Evolutionary conservation across 768 basidiomycete species (phyloP).

Genomic region (Mycena crocata): DNA sequence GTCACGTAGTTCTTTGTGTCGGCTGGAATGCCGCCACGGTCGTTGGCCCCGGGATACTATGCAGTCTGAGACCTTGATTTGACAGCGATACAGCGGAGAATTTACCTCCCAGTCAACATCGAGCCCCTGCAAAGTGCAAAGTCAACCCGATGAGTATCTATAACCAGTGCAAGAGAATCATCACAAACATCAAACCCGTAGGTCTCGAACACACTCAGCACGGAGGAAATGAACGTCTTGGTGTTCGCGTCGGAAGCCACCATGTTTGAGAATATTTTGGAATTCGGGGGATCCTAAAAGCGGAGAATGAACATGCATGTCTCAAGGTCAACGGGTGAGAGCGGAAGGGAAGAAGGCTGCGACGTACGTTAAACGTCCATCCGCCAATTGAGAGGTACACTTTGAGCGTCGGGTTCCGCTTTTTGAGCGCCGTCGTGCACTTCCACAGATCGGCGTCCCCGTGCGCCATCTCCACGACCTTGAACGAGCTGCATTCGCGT

Average conservation of each 20-base stretch:
- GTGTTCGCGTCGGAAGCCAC: conserved; percentile 12
- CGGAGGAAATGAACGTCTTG: conserved; percentile 5
- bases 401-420: conserved; percentile 14
- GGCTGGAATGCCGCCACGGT: conserved; percentile 38
- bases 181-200: conserved; percentile 25
- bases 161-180: too few species aligned
- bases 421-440: conserved; percentile 19
- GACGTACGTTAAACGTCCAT: conserved; percentile 26
- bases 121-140: conserved; percentile 2
- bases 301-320: too few species aligned
- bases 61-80: too few species aligned
- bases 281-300: conserved; percentile 16
- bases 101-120: conserved; percentile 18
- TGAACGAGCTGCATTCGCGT: conserved; percentile 1
- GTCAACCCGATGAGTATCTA: too few species aligned
- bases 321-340: background rate
- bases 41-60: conserved; percentile 17
- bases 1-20: conserved; percentile 39
- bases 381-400: conserved; percentile 25
- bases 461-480: conserved; percentile 10
- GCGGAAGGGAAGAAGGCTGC: background rate
- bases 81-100: too few species aligned
- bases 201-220: conserved; percentile 5
- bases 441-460: conserved; percentile 20
- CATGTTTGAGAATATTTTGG: conserved; percentile 13